Base-by-base conservation (phyloP, 1,139 yeast genomes). In the Scheffersomyces segobiensis region DNA sequence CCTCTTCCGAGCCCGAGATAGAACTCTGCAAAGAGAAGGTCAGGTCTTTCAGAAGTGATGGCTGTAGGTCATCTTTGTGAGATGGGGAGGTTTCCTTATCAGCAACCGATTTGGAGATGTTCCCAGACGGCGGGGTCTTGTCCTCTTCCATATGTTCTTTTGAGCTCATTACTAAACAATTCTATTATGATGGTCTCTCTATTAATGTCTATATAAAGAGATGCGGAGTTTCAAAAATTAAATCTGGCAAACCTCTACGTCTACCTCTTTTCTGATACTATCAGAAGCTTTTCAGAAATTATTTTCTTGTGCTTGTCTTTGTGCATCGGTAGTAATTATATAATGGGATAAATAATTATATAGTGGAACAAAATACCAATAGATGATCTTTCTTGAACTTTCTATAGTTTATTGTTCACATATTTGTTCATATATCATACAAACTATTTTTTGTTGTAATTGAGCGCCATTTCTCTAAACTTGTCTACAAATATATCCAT, bases 401-500 rank as follows among this genome's bases (percentile, higher is more conserved):
- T n/a, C n/a, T n/a, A n/a, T n/a, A n/a, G n/a, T n/a, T n/a, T n/a
- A n/a, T 12, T 20, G 22, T 48, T 48, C 5, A 18, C 21, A 19
- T 6, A 20, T 48, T 2, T 10, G 21, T 14, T 18, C 22, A 48
- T 1, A 19, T 10, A 20, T 8, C 14, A 8, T 10, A 48, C 7
- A 48, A 6, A 48, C 50, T 20, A 48, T 20, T 20, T 18, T 24
- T 21, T 48, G 26, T 3, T 48, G 50, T 20, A 53, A 24, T 18
- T 17, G 19, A 57, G 19, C 10, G 51, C 42, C 22, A 52, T 55
- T 17, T 46, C 49, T 21, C 50, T 49, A 12, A 57, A 57, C 20
- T n/a, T 49, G 20, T 49, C 55, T 5, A 53, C 21, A 42, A 53
- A 54, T 10, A 52, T 49, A 42, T 58, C 59, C 55, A 58, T 53